Conservation (phyloP, 148 eudicot genomes). For the Rhododendron molle region DNA sequence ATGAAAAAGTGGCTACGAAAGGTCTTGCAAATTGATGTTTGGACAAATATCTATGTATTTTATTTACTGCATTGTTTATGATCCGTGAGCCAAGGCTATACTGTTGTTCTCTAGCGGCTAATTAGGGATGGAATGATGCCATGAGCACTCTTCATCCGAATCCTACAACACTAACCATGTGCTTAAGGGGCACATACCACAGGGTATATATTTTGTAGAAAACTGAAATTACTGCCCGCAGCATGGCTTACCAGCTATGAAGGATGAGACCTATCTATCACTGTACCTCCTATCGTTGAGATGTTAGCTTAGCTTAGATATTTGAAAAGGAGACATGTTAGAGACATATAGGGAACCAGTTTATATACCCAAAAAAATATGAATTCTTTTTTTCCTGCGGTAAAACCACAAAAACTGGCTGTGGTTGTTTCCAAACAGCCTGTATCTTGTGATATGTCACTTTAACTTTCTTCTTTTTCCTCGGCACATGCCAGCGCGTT, state of each 20-base stretch:
- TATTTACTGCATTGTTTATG: neutral
- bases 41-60: neutral
- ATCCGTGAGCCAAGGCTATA: too few species aligned
- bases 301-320: neutral
- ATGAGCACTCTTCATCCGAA: neutral
- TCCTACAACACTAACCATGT: neutral
- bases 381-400: neutral
- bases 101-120: neutral
- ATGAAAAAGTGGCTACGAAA: slow-evolving; percentile 95
- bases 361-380: neutral
- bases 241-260: neutral
- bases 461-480: neutral
- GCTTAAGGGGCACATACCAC: neutral
- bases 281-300: neutral
- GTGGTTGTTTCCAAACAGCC: neutral
- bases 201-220: neutral
- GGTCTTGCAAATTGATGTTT: slow-evolving; percentile 30
- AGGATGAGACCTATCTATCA: neutral
- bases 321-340: neutral
- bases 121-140: neutral
- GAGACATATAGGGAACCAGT: neutral
- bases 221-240: neutral
- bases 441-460: neutral
- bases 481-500: neutral
- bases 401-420: neutral